Percentiles rank a stretch among this genome's conserved stretches.
phyloP scores from a whole-genome alignment of 345 rosid genomes.

The Combretum micranthum region DNA sequence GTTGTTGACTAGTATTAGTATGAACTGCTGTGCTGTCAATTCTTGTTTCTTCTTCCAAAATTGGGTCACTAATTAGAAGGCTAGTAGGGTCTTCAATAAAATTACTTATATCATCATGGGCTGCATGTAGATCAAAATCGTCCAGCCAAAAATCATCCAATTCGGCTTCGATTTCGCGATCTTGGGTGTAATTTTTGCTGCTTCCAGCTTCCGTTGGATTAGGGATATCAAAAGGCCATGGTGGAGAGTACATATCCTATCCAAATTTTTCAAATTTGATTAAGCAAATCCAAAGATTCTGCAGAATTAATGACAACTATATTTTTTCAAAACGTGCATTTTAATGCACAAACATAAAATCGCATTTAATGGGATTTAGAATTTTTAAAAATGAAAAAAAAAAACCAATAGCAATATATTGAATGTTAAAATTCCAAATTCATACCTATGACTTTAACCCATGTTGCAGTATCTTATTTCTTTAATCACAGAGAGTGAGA shows the following conservation, averaged over 20 bases:
- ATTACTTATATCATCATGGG: not conserved
- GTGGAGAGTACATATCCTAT: conserved; percentile 7
- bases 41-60: too few relatives aligned
- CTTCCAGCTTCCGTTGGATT: not conserved
- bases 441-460: too few relatives aligned
- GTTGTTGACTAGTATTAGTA: not conserved
- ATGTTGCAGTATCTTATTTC: too few relatives aligned
- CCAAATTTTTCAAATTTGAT: not conserved
- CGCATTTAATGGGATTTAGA: not conserved
- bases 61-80: not conserved
- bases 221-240: not conserved
- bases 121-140: not conserved
- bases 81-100: not conserved
- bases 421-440: too few relatives aligned
- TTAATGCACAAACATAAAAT: too few relatives aligned
- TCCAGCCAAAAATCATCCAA: conserved; percentile 5
- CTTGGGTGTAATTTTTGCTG: not conserved
- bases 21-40: not conserved
- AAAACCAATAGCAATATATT: not conserved
- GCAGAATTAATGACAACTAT: too few relatives aligned
- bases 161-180: not conserved
- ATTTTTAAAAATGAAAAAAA: not conserved
- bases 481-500: not conserved
- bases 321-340: too few relatives aligned
- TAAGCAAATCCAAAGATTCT: too few relatives aligned